These are phyloP conservation scores for Talaromyces funiculosus DNA, from an alignment of 2,329 filamentous ascomycete species.

Conservation along the genomic window DNA sequence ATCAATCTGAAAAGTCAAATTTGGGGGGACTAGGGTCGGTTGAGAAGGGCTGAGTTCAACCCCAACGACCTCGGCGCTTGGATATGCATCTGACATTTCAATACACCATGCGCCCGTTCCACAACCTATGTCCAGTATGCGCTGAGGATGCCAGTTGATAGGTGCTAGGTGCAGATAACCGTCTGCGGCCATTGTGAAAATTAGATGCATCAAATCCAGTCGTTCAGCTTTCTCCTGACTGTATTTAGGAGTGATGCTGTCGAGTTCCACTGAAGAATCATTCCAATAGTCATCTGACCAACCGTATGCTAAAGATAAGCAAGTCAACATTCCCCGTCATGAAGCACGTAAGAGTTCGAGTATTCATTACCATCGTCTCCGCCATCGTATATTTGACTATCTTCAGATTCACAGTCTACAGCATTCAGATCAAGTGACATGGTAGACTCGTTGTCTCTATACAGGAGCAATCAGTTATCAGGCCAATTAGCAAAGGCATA, in stretches of 20 bases:
- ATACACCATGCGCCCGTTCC: conserved; percentile 36
- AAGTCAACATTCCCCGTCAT: background rate
- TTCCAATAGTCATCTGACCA: conserved; percentile 1
- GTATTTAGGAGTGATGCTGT: background rate
- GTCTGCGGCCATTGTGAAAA: conserved; percentile 14
- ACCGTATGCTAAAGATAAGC: background rate
- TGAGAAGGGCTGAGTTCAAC: conserved; percentile 44
- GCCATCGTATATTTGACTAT: conserved; percentile 15
- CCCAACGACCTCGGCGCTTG: conserved; percentile 36
- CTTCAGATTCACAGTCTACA: conserved; percentile 18
- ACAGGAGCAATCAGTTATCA: background rate
- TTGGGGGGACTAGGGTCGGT: conserved; percentile 30
- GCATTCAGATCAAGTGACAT: conserved; percentile 20
- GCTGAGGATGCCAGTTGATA: conserved; percentile 14
- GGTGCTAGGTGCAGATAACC: conserved; percentile 12
- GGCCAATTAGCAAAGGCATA: background rate
- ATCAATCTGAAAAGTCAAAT: conserved; percentile 18
- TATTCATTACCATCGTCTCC: background rate
- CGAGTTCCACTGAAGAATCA: background rate
- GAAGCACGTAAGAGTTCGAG: background rate
- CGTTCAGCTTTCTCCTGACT: conserved; percentile 15
- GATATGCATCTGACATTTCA: conserved; percentile 26
- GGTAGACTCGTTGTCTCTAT: conserved; percentile 14
- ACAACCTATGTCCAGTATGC: conserved; percentile 31
- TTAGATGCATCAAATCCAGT: conserved; percentile 9